These are phyloP conservation scores for Zhuliangozyma parablackwelliae DNA, from an alignment of 1,139 yeast genomes.

Conservation along the genomic window DNA sequence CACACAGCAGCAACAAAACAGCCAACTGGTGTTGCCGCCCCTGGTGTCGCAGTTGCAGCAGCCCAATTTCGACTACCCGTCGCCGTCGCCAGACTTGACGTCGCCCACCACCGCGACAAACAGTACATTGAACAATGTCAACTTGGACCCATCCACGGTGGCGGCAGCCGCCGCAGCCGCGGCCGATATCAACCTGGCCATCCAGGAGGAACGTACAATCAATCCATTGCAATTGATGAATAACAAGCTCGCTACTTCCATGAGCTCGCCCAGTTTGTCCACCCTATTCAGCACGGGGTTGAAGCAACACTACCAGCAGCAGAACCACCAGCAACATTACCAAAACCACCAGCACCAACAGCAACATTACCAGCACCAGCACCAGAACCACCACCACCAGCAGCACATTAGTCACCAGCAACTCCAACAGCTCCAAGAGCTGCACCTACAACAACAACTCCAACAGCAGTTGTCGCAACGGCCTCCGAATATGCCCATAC, in stretches of 20 bases:
- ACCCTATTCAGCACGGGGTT: constrained; percentile 8
- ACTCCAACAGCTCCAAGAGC: no score
- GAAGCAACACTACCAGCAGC: constrained; percentile 9
- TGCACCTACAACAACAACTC: no score
- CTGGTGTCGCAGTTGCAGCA: constrained; percentile 2
- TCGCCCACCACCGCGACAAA: constrained; percentile 3
- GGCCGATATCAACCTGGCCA: constrained; percentile 2
- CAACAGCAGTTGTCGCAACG: constrained; percentile 6
- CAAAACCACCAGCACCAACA: constrained; percentile 8
- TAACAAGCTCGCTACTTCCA: constrained; percentile 11
- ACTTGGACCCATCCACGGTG: constrained; percentile 7
- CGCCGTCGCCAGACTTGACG: constrained; percentile 1
- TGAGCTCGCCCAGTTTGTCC: constrained; percentile 13
- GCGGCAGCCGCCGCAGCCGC: constrained; percentile 9
- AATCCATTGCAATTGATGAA: constrained; percentile 31
- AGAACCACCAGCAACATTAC: constrained; percentile 14
- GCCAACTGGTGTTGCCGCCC: no score
- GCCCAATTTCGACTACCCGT: constrained; percentile 7
- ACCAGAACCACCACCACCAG: no score
- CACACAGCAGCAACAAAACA: no score
- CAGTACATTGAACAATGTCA: constrained; percentile 6
- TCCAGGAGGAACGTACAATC: constrained; percentile 23
- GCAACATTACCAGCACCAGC: no score
- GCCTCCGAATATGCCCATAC: constrained; percentile 5
- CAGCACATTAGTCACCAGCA: no score